Percentiles rank a stretch among this genome's conserved stretches.
Evolutionary conservation across 1,139 yeast species (phyloP).

Genomic region (Pichia sp.): DNA sequence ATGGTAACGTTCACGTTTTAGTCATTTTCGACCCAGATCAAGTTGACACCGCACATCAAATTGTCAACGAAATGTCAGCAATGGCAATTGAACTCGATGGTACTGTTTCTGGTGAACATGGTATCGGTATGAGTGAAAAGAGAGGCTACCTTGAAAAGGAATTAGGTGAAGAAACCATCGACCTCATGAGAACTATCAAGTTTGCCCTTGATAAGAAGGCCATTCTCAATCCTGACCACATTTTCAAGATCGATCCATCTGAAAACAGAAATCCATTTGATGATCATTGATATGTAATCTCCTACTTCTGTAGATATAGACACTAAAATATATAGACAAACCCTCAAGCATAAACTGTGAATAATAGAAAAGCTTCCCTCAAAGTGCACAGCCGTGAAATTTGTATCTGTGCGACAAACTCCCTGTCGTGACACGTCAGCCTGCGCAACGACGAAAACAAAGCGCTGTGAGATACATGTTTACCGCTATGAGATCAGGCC

Average conservation of each 20-base stretch:
- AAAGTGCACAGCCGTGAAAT: too few species aligned
- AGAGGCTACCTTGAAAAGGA: conserved; percentile 48
- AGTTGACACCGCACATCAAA: conserved; percentile 30
- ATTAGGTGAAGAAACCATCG: conserved; percentile 50
- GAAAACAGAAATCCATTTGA: conserved; percentile 37
- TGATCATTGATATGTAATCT: background rate
- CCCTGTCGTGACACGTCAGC: too few species aligned
- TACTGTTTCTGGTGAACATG: conserved; percentile 66
- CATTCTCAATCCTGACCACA: conserved; percentile 59
- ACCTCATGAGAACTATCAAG: conserved; percentile 55
- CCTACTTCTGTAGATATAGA: background rate
- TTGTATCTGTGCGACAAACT: too few species aligned
- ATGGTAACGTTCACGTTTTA: conserved; percentile 56
- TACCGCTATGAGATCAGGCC: too few species aligned
- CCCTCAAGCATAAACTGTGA: too few species aligned
- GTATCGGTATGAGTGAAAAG: conserved; percentile 56
- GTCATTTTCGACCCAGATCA: conserved; percentile 46
- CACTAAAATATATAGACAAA: background rate
- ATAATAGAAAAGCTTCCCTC: too few species aligned
- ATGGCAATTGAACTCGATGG: conserved; percentile 52
- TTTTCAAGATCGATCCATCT: conserved; percentile 54
- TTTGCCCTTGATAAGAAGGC: conserved; percentile 55
- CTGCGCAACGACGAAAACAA: too few species aligned
- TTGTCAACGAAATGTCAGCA: conserved; percentile 50
- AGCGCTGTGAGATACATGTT: too few species aligned